Evolutionary conservation across 2,329 filamentous ascomycete species (phyloP), one percentile per base, ranked within the genome.

Genomic region (Phialophora expanda): DNA sequence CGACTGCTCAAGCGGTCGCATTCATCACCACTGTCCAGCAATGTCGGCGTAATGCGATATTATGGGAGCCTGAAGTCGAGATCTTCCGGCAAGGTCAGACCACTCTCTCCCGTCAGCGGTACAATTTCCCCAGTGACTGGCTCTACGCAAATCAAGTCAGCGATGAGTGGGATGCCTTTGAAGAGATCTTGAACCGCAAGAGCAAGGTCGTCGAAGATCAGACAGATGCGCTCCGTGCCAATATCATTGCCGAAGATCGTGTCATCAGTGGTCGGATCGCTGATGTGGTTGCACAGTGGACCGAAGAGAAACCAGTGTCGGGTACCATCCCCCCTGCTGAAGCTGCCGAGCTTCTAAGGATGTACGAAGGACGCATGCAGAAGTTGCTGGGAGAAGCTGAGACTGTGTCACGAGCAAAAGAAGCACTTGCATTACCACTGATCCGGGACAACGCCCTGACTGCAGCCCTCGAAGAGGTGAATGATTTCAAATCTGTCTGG

Each of bases 401-500:
- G 66, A 97, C 97, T 88, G 93, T 99, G 14, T 90, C 91, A 5
- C 97, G 93, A 77, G 96, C 96, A 2, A 99, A 98, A 79, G 95
- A 99, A 77, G 95, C 95, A 3, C 87, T 99, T 50, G 93, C 97
- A 75, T 85, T 99, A 50, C 91, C 94, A 3, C 86, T 90, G 2
- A 90, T 87, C 62, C 83, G 89, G 0, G 92, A 97, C 72, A 91
- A 90, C 59, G 88, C 90, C n/a, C 86, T 99, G 24, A 84, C 87
- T n/a, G 86, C 90, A 28, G 90, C 97, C 8, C 84, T 98, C 17
- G 94, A 98, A 76, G 95, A 99, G 79, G 93, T 99, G 2, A 92
- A 96, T 68, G 95, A 99, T 78, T 99, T 99, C 82, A 96, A 97
- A 80, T 97, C 94, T 22, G 95, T 99, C 9, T 99, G 95, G 95